These are phyloP conservation scores for Phyllosticta paracitricarpa DNA, from an alignment of 2,329 filamentous ascomycete species.

Conservation along the genomic window DNA sequence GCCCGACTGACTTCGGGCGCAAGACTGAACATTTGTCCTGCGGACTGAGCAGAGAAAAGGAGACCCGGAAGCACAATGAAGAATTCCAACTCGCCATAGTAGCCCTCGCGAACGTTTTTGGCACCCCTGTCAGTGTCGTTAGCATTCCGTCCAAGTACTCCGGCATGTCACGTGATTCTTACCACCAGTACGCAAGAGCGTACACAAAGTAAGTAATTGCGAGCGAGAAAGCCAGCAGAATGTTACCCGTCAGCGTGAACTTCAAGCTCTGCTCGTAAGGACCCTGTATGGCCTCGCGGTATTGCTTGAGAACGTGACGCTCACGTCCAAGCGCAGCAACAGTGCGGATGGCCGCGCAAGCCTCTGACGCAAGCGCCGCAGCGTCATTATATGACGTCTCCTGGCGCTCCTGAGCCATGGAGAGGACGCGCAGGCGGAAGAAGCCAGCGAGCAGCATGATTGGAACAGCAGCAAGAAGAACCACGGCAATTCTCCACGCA, in stretches of 20 bases:
- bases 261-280: constrained; percentile 31
- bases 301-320: constrained; percentile 27
- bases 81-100: constrained; percentile 32
- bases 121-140: constrained; percentile 20
- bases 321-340: constrained; percentile 36
- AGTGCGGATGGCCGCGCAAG: constrained; percentile 56
- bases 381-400: constrained; percentile 55
- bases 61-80: constrained; percentile 38
- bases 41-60: constrained; percentile 37
- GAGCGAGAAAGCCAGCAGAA: constrained; percentile 34
- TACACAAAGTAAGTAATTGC: constrained; percentile 39
- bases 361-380: constrained; percentile 56
- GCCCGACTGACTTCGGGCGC: constrained; percentile 37
- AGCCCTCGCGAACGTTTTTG: constrained; percentile 33
- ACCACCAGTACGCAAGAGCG: constrained; percentile 41
- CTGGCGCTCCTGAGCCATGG: constrained; percentile 52
- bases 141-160: neutral
- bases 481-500: constrained; percentile 43
- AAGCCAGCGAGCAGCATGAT: constrained; percentile 39
- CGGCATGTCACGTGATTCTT: constrained; percentile 2
- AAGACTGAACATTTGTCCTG: constrained; percentile 37
- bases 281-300: constrained; percentile 27
- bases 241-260: constrained; percentile 32
- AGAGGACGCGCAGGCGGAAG: constrained; percentile 37
- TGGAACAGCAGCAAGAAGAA: constrained; percentile 39